A percentile compares a stretch with the other conserved stretches of the same genome.
phyloP scores from a whole-genome alignment of 495 filamentous ascomycete species.

The Lasiosphaeris hirsuta region DNA sequence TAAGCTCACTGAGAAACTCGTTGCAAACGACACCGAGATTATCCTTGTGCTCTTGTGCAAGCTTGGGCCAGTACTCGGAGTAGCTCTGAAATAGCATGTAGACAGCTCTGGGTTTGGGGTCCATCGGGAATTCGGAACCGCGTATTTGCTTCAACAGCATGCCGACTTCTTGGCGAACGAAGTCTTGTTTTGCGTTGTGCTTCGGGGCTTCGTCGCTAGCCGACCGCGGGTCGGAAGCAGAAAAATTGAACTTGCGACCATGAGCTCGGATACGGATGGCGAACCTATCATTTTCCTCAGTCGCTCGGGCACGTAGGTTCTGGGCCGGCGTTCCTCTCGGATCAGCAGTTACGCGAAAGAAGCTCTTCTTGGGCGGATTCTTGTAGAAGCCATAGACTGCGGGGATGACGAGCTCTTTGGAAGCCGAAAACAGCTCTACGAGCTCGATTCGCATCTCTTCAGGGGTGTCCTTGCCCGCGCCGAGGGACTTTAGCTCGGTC shows the following conservation, averaged over 20 bases:
- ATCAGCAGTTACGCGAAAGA: slow-evolving; percentile 37
- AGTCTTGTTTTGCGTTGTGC: slow-evolving; percentile 29
- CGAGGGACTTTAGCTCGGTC: slow-evolving; percentile 35
- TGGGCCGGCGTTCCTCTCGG: slow-evolving; percentile 38
- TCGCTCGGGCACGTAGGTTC: slow-evolving; percentile 38
- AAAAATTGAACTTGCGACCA: slow-evolving; percentile 38
- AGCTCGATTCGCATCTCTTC: slow-evolving; percentile 41
- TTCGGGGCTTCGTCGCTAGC: slow-evolving; percentile 10
- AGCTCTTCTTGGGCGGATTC: slow-evolving; percentile 37
- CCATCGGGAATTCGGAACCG: slow-evolving; percentile 42
- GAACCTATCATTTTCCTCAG: slow-evolving; percentile 43
- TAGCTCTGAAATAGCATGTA: slow-evolving; percentile 45
- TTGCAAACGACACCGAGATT: slow-evolving; percentile 42
- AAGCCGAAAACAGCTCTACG: slow-evolving; percentile 36
- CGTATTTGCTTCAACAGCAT: slow-evolving; percentile 34
- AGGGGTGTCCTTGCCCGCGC: slow-evolving; percentile 34
- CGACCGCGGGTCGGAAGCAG: neutral
- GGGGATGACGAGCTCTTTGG: slow-evolving; percentile 38
- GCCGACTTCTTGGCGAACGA: slow-evolving; percentile 35
- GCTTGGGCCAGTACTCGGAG: slow-evolving; percentile 37
- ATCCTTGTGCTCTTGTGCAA: slow-evolving; percentile 42
- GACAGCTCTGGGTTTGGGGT: slow-evolving; percentile 38
- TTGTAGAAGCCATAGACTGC: slow-evolving; percentile 42
- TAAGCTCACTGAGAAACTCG: slow-evolving; percentile 41
- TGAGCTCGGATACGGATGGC: slow-evolving; percentile 30